Evolutionary conservation across 371 early-diverging fungal genomes (phyloP).

Genomic region (Haplosporangium sp.): DNA sequence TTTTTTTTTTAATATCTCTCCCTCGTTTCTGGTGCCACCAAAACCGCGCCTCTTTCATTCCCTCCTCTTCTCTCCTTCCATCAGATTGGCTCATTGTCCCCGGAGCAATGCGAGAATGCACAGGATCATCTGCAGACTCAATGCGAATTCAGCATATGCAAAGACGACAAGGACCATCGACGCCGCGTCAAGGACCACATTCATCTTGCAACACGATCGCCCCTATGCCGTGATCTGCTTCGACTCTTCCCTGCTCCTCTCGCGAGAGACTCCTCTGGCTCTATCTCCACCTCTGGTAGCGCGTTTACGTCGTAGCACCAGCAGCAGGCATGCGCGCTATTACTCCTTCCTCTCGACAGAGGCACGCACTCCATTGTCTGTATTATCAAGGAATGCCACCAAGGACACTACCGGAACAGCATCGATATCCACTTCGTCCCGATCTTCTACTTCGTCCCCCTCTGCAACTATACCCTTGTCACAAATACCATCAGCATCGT

Average conservation of each 20-base stretch:
- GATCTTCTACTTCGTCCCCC: background rate
- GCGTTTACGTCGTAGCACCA: too few relatives aligned
- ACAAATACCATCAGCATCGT: background rate
- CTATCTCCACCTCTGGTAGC: background rate
- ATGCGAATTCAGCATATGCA: background rate
- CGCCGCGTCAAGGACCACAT: conserved; percentile 2
- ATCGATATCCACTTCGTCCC: background rate
- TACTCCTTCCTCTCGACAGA: too few relatives aligned
- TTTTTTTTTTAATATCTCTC: background rate
- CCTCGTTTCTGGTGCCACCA: too few relatives aligned
- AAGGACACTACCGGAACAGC: too few relatives aligned
- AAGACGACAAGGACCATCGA: conserved; percentile 7
- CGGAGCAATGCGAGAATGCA: conserved; percentile 20
- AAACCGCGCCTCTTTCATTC: too few relatives aligned
- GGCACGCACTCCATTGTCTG: too few relatives aligned
- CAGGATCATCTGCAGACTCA: conserved; percentile 16
- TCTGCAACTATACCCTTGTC: background rate
- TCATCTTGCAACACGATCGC: background rate
- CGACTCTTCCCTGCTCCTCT: background rate
- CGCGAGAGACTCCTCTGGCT: background rate
- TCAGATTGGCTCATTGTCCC: background rate
- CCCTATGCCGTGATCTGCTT: conserved; percentile 10
- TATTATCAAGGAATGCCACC: too few relatives aligned
- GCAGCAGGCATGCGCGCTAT: too few relatives aligned
- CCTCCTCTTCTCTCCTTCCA: too few relatives aligned